Evolutionary conservation across 345 rosid species (phyloP).

Genomic region (Syzygium grande): DNA sequence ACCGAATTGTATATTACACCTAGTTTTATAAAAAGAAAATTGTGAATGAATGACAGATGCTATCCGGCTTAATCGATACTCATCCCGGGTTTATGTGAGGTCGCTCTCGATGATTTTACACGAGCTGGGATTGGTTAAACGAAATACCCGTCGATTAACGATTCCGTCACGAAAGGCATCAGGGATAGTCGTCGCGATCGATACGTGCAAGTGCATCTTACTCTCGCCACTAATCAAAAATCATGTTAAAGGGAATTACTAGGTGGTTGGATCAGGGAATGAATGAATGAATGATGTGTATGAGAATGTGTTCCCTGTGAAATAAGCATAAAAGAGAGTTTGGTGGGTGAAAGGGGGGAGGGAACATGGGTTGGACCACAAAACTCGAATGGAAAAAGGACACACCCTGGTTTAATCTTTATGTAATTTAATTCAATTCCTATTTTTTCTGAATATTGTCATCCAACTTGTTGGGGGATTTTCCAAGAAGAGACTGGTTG

Average conservation of each 20-base stretch:
- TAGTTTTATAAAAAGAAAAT: not conserved
- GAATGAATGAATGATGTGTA: not conserved
- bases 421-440: not conserved
- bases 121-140: not conserved
- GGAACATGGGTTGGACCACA: conserved; percentile 53
- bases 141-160: not conserved
- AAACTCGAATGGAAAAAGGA: conserved; percentile 4
- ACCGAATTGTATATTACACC: conserved; percentile 3
- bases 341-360: conserved; percentile 34
- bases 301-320: conserved; percentile 20
- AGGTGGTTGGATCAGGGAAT: not conserved
- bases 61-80: not conserved
- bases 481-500: conserved; percentile 38
- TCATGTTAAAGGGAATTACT: not conserved
- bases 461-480: conserved; percentile 74
- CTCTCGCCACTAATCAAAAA: not conserved
- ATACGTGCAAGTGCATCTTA: not conserved
- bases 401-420: not conserved
- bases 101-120: not conserved
- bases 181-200: not conserved
- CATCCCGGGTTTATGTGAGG: not conserved
- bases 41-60: not conserved
- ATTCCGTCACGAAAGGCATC: not conserved
- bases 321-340: conserved; percentile 24
- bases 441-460: not conserved